Evolutionary conservation across 202 grass and related monocot genomes (phyloP).

Genomic region (Miscanthus sacchariflorus): DNA sequence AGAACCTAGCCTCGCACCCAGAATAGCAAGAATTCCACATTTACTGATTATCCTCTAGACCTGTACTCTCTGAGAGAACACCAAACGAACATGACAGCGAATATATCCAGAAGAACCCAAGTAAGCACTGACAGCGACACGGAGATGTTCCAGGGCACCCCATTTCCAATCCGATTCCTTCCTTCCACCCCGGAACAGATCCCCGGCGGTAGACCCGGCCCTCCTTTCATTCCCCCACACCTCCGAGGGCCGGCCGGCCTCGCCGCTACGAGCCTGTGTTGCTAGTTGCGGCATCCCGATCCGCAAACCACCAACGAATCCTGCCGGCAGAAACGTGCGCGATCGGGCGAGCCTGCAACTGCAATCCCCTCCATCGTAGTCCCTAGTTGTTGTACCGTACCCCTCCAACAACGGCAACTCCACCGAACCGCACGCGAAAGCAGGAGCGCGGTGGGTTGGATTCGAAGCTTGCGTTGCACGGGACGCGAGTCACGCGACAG

Average conservation of each 20-base stretch:
- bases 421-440: background rate
- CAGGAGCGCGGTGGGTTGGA: background rate
- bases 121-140: constrained; percentile 24
- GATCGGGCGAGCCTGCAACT: background rate
- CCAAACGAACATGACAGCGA: background rate
- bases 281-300: background rate
- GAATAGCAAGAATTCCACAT: background rate
- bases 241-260: background rate
- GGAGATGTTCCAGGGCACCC: background rate
- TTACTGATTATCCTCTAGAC: background rate
- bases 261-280: background rate
- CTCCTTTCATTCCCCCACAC: background rate
- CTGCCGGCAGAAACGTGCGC: constrained; percentile 3
- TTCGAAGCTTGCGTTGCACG: constrained; percentile 19
- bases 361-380: too few relatives aligned
- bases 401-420: background rate
- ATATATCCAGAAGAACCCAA: constrained; percentile 3
- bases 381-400: background rate
- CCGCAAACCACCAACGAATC: background rate
- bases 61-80: background rate
- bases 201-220: background rate
- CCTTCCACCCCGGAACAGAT: background rate
- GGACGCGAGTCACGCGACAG: background rate
- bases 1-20: background rate
- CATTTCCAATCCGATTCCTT: background rate